Evolutionary conservation across 257 asterid species (phyloP).

Genomic region (Rhazya stricta): DNA sequence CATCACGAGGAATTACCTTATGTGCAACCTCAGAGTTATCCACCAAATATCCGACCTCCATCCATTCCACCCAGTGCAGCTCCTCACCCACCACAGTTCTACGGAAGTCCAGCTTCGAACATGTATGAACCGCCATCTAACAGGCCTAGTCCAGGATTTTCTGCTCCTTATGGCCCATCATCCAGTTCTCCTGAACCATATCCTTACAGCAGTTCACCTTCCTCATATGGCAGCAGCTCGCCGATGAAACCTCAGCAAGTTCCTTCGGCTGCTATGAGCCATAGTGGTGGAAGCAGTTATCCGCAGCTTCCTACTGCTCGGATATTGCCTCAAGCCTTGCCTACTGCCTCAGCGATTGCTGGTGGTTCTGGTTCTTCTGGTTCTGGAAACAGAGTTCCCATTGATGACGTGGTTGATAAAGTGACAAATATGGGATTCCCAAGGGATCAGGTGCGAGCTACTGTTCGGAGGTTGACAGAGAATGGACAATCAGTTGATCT

Average conservation of each 20-base stretch:
- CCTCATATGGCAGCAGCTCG: slow-evolving; percentile 54
- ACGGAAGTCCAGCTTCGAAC: slow-evolving; percentile 41
- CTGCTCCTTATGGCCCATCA: slow-evolving; percentile 53
- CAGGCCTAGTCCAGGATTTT: slow-evolving; percentile 62
- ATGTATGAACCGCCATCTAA: slow-evolving; percentile 62
- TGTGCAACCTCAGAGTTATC: slow-evolving; percentile 51
- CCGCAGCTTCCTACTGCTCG: slow-evolving; percentile 91
- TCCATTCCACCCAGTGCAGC: slow-evolving; percentile 45
- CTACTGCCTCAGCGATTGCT: slow-evolving; percentile 68
- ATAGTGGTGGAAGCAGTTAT: slow-evolving; percentile 58
- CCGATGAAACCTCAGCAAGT: slow-evolving; percentile 52
- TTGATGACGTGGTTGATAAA: slow-evolving; percentile 92
- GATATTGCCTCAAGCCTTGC: slow-evolving; percentile 78
- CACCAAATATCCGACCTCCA: slow-evolving; percentile 35
- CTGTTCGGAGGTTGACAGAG: slow-evolving; percentile 79
- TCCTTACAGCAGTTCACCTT: slow-evolving; percentile 52
- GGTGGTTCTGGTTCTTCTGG: slow-evolving; percentile 48
- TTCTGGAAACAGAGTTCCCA: slow-evolving; percentile 70
- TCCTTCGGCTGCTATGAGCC: slow-evolving; percentile 41
- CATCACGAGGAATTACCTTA: slow-evolving; percentile 67
- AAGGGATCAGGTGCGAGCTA: slow-evolving; percentile 80
- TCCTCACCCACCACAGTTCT: slow-evolving; percentile 59
- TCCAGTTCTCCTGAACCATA: slow-evolving; percentile 57
- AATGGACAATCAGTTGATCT: slow-evolving; percentile 89
- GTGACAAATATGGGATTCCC: slow-evolving; percentile 92